phyloP scores from a whole-genome alignment of 345 rosid species.

The Moringa oleifera region DNA sequence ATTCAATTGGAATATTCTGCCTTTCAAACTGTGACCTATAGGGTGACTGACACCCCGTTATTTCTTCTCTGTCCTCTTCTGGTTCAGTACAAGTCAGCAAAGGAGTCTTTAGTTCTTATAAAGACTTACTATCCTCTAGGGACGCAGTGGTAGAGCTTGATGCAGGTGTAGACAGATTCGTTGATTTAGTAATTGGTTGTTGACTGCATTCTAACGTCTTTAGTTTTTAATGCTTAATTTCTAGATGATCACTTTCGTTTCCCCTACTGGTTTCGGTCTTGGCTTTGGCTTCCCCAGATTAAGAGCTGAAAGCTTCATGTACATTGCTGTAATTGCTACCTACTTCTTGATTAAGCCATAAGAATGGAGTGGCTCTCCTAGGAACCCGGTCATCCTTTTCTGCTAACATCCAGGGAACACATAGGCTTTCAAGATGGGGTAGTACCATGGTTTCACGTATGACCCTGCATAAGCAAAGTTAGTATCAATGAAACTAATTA shows the following conservation, averaged over 20 bases:
- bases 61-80: slow-evolving; percentile 23
- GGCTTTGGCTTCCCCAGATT: slow-evolving; percentile 32
- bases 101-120: slow-evolving; percentile 53
- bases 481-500: slow-evolving; percentile 13
- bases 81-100: slow-evolving; percentile 34
- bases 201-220: slow-evolving; percentile 23
- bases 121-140: slow-evolving; percentile 25
- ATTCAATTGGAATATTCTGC: slow-evolving; percentile 27
- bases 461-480: slow-evolving; percentile 38
- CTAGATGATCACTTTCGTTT: slow-evolving; percentile 25
- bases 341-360: slow-evolving; percentile 76
- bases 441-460: slow-evolving; percentile 79
- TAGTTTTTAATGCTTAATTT: slow-evolving; percentile 27
- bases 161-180: slow-evolving; percentile 12
- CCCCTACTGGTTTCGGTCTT: slow-evolving; percentile 23
- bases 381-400: slow-evolving; percentile 91
- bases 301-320: slow-evolving; percentile 2
- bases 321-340: slow-evolving; percentile 21
- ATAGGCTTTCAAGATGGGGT: slow-evolving; percentile 75
- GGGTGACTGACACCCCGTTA: slow-evolving; percentile 22
- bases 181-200: slow-evolving; percentile 19
- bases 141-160: slow-evolving; percentile 20
- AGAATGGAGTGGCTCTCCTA: slow-evolving; percentile 68
- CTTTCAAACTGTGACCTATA: slow-evolving; percentile 28
- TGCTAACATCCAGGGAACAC: slow-evolving; percentile 83